Base-by-base conservation (phyloP, 495 filamentous ascomycete genomes). In the Oleoguttula mirabilis region DNA sequence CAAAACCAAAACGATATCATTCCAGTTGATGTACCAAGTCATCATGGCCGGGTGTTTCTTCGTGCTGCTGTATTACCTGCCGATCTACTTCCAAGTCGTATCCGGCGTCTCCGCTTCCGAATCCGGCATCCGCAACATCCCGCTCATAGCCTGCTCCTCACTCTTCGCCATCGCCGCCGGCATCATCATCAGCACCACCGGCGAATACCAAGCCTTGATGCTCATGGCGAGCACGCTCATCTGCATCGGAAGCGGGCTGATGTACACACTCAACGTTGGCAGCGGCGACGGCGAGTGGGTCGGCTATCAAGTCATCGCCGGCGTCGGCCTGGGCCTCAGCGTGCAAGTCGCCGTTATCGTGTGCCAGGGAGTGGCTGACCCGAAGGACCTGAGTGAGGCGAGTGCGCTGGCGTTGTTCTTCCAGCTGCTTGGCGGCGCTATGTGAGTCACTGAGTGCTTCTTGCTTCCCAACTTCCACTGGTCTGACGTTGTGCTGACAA, bases 51-150 rank as follows among this genome's bases (percentile, higher is more conserved):
- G n/a, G n/a, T n/a, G n/a, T n/a, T n/a, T n/a, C n/a, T n/a, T n/a
- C n/a, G n/a, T n/a, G n/a, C n/a, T n/a, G n/a, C n/a, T 58, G 16
- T 62, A 55, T 47, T 64, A 63, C 41, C 51, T 64, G 10, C 61
- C 61, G 6, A 57, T 63, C 47, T 64, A 61, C 43, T 64, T 64
- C 51, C 61, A 64, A 43, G 60, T 56, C 11, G 36, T 44, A 24
- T 57, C 60, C 46, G 42, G 45, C 22, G 55, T 50, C 10, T 55
- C 56, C 4, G 60, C 60, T 21, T 47, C 55, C 36, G 42, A 41
- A 21, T 59, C 56, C 24, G 60, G 60, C 11, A 58, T 63, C 32
- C 55, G 55, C 17, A 44, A 38, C 15, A 57, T 63, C 30, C 54
- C 60, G 10, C 58, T 58, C 36, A 42, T 61, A 12, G 50, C 60